A percentile compares a stretch with the other conserved stretches of the same genome.
Evolutionary conservation across 306 rosid species (phyloP).

Genomic region (Quercus aquifolioides): DNA sequence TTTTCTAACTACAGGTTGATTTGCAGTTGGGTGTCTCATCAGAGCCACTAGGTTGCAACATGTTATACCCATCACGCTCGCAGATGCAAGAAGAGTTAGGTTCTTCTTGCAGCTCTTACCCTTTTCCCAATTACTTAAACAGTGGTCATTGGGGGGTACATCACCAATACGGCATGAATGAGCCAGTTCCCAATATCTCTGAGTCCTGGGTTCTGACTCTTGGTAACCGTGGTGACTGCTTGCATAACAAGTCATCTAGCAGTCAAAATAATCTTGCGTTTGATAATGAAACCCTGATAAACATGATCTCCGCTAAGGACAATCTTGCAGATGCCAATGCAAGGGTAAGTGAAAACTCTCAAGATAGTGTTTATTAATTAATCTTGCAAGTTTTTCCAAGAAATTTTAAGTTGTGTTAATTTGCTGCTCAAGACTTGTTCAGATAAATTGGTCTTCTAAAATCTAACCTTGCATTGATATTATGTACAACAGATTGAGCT

Average conservation of each 20-base stretch:
- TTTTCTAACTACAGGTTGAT: conserved; percentile 21
- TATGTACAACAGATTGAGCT: no score
- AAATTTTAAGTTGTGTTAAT: no score
- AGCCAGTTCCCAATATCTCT: conserved; percentile 28
- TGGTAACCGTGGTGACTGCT: conserved; percentile 33
- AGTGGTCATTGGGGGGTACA: conserved; percentile 25
- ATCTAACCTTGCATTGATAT: no score
- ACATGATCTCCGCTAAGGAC: no score
- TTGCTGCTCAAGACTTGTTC: no score
- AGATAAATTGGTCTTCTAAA: no score
- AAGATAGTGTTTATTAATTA: no score
- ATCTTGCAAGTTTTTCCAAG: no score
- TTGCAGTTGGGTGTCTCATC: conserved; percentile 21
- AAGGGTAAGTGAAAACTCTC: no score
- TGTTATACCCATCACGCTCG: conserved; percentile 55
- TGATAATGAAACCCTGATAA: no score
- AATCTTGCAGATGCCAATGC: no score
- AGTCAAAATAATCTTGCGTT: conserved; percentile 7
- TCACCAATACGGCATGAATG: conserved; percentile 45
- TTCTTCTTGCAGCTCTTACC: conserved; percentile 17
- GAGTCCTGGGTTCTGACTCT: conserved; percentile 39
- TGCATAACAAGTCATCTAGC: conserved; percentile 14
- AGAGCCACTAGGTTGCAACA: conserved; percentile 37
- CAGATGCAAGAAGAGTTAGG: conserved; percentile 46
- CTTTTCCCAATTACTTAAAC: conserved; percentile 28